Base-by-base conservation (phyloP, 768 basidiomycete genomes). In the Boletus rex-veris region DNA sequence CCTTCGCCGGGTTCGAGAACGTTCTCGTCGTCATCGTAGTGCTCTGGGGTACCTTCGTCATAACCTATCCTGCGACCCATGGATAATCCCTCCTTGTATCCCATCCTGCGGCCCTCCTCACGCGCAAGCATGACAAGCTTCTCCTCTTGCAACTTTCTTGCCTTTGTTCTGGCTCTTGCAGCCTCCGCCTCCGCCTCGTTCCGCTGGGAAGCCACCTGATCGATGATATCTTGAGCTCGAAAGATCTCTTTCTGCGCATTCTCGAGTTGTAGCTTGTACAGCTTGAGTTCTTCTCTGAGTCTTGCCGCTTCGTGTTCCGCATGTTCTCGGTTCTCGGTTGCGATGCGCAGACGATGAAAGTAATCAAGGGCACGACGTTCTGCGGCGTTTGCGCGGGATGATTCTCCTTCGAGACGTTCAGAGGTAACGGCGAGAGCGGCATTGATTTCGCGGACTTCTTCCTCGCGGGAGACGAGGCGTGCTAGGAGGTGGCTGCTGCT, bases 281-380 rank as follows among this genome's bases (percentile, higher is more conserved):
- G 51, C 45, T 70, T 71, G 36, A 80, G 66, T 55, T 80, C 78
- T 57, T 79, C 75, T 40, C 65, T 64, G 4, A 69, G 65, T 35
- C 72, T 65, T 12, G 70, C 65, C 0, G 67, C 58, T 4, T 79
- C 75, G 19, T 71, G 72, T 55, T 78, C 74, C 1, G 76, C 64
- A 12, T 64, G 63, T 7, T 70, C 56, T 38, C 76, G 72, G 33
- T 69, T 72, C 12, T 76, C 75, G 26, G 73, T 75, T 10, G 72
- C 73, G 38, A 68, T 63, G 44, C 72, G 73, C 51, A 80, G 66
- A 24, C 74, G 71, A 48, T 69, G 65, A 21, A 76, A 76, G 55
- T 78, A 71, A 43, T 78, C 78, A 41, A 77, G 66, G n/a, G 77
- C 77, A 37, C 77, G 74, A 38, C 68, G 69, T 55, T 79, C 77